Evolutionary conservation across 2,329 filamentous ascomycete genomes (phyloP).

Genomic region (Apiospora phragmitis): DNA sequence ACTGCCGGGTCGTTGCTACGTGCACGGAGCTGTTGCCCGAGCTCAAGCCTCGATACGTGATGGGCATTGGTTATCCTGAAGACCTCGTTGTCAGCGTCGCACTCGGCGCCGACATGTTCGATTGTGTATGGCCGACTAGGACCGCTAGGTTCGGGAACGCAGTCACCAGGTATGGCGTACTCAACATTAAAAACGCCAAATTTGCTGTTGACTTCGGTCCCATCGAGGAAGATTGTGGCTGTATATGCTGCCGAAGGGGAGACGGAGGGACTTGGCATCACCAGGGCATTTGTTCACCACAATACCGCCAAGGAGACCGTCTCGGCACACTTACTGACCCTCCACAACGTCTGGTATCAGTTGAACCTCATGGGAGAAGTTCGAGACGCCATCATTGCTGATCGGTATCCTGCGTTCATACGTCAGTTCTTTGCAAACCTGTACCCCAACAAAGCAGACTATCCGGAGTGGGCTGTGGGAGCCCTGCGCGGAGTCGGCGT

Average conservation of each 20-base stretch:
- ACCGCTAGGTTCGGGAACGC: constrained; percentile 97
- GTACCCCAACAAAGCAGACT: constrained; percentile 66
- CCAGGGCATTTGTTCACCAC: constrained; percentile 87
- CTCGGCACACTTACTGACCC: constrained; percentile 79
- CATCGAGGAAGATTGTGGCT: constrained; percentile 80
- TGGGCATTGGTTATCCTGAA: constrained; percentile 98
- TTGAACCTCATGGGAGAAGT: constrained; percentile 77
- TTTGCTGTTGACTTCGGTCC: constrained; percentile 81
- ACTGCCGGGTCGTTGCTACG: constrained; percentile 83
- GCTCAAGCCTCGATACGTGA: constrained; percentile 95
- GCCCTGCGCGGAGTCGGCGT: constrained; percentile 80
- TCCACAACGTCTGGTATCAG: constrained; percentile 95
- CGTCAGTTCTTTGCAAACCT: constrained; percentile 74
- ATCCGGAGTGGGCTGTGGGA: constrained; percentile 82
- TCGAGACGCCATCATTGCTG: constrained; percentile 77
- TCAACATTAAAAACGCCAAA: constrained; percentile 77
- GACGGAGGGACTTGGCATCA: constrained; percentile 78
- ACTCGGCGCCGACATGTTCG: constrained; percentile 97
- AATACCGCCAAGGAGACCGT: constrained; percentile 93
- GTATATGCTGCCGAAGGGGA: constrained; percentile 69
- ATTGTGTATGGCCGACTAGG: constrained; percentile 97
- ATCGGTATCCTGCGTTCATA: constrained; percentile 77
- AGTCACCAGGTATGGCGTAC: constrained; percentile 75
- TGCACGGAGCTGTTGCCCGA: constrained; percentile 86
- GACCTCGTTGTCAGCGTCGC: constrained; percentile 92